Evolutionary conservation across 305 asterid species (phyloP), one percentile per base, ranked within the genome.

Genomic region (Salvia sclarea): DNA sequence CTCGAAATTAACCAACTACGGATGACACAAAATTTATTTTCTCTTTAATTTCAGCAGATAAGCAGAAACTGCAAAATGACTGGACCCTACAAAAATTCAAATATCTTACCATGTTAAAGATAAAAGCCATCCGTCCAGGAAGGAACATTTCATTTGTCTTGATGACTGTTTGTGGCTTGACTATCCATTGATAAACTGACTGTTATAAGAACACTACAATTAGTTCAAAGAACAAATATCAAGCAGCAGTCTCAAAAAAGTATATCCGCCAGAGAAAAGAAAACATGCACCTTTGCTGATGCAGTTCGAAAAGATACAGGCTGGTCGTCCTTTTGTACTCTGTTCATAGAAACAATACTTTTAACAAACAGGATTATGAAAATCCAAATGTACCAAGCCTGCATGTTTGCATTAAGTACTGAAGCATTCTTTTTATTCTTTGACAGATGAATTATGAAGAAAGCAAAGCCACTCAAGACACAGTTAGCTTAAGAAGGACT

Each of bases 111-210:
- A 89, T 88, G 86, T 82, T 84, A 78, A 75, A 94, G 74, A 94
- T 80, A 70, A 94, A 91, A 69, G 96, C 81, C 97, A 94, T 91
- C 75, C 98, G 84, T 69, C 98, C 98, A 76, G 98, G 98, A 76
- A 91, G 97, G 78, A 94, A 94, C 96, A 94, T 84, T 79, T 94
- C 98, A 74, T 94, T 94, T 72, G 96, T 91, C 82, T 94, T 94
- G 76, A 79, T 61, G 58, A 68, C 80, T 57, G 96, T 79, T 81
- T 87, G 97, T 62, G 98, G 98, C 81, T 91, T 91, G 82, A 94
- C 95, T 60, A 87, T 94, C 90, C 96, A 94, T 67, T 91, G 88
- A 78, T 91, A 87, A 69, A 94, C 85, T 28, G 96, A 91, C 98
- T 94, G 93, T 53, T 78, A 76, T 60, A 40, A 58, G 17, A 20